A percentile compares a stretch with the other conserved stretches of the same genome.
phyloP scores from a whole-genome alignment of 148 eudicot genomes.

The Rhododendron griersonianum region DNA sequence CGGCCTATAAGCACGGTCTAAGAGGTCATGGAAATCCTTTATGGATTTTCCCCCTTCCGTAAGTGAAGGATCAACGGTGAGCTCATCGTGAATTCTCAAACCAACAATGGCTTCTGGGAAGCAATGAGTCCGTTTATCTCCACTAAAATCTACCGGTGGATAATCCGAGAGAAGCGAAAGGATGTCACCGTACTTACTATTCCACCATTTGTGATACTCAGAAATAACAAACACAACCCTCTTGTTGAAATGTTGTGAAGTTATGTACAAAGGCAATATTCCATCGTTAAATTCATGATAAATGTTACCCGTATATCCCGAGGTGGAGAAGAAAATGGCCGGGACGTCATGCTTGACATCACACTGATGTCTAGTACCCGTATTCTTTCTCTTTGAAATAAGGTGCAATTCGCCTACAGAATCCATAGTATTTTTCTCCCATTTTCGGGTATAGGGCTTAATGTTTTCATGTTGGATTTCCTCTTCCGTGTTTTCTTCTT shows the following conservation, averaged over 20 bases:
- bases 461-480: slow-evolving; percentile 63
- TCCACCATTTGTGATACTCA: slow-evolving; percentile 89
- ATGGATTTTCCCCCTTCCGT: slow-evolving; percentile 49
- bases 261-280: slow-evolving; percentile 75
- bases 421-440: slow-evolving; percentile 69
- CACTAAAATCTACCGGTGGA: slow-evolving; percentile 49
- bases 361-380: slow-evolving; percentile 29
- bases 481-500: slow-evolving; percentile 1
- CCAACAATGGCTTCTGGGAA: slow-evolving; percentile 84
- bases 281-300: slow-evolving; percentile 97
- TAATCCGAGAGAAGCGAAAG: slow-evolving; percentile 69
- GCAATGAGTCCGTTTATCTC: slow-evolving; percentile 68
- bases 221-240: slow-evolving; percentile 84
- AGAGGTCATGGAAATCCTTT: slow-evolving; percentile 52
- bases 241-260: slow-evolving; percentile 73
- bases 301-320: slow-evolving; percentile 87
- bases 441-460: slow-evolving; percentile 84
- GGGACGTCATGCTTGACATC: slow-evolving; percentile 86
- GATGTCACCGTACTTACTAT: slow-evolving; percentile 68
- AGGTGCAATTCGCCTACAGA: slow-evolving; percentile 65
- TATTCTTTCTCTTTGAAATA: slow-evolving; percentile 31
- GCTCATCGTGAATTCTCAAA: slow-evolving; percentile 81
- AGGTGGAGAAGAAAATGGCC: slow-evolving; percentile 89
- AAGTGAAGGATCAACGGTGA: slow-evolving; percentile 53
- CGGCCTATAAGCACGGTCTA: slow-evolving; percentile 77